These are phyloP conservation scores for Sanghuangporus baumii DNA, from an alignment of 1,284 basidiomycete genomes.

Conservation along the genomic window DNA sequence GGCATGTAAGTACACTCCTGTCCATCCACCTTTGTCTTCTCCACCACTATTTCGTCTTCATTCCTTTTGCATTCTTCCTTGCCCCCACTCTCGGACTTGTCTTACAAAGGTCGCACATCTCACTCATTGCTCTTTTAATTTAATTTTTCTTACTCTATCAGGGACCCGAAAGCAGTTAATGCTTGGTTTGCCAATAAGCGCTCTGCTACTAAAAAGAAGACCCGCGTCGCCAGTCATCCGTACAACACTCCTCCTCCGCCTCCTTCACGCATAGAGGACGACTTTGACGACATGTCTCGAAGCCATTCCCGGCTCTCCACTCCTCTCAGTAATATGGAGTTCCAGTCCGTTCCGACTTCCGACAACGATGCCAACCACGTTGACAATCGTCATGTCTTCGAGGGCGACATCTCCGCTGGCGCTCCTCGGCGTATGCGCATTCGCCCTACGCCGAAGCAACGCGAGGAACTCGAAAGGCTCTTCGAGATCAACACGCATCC, in stretches of 20 bases:
- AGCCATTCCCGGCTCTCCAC: slow-evolving; percentile 15
- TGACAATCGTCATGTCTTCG: slow-evolving; percentile 41
- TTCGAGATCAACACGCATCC: slow-evolving; percentile 62
- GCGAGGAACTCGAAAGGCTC: slow-evolving; percentile 57
- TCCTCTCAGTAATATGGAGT: slow-evolving; percentile 16
- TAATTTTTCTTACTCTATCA: slow-evolving; percentile 27
- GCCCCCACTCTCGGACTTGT: slow-evolving; percentile 5
- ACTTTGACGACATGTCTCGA: slow-evolving; percentile 30
- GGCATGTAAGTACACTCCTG: slow-evolving; percentile 55
- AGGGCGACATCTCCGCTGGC: slow-evolving; percentile 34
- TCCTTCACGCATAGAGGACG: slow-evolving; percentile 34
- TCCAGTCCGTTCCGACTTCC: slow-evolving; percentile 28
- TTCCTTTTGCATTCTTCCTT: slow-evolving; percentile 15
- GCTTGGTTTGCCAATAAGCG: slow-evolving; percentile 83
- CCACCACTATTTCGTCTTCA: slow-evolving; percentile 16
- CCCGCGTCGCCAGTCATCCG: slow-evolving; percentile 29
- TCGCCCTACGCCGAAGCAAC: slow-evolving; percentile 58
- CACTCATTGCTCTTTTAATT: slow-evolving; percentile 16
- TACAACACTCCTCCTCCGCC: slow-evolving; percentile 27
- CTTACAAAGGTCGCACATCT: slow-evolving; percentile 4
- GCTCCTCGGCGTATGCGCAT: slow-evolving; percentile 51
- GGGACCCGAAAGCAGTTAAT: slow-evolving; percentile 78
- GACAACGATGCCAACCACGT: slow-evolving; percentile 41
- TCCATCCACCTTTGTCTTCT: slow-evolving; percentile 19
- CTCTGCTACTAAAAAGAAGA: slow-evolving; percentile 72